Percentiles rank a stretch among this genome's conserved stretches.
These are phyloP conservation scores for Alternaria incomplexa DNA, from an alignment of 2,329 filamentous ascomycete genomes.

Conservation along the genomic window DNA sequence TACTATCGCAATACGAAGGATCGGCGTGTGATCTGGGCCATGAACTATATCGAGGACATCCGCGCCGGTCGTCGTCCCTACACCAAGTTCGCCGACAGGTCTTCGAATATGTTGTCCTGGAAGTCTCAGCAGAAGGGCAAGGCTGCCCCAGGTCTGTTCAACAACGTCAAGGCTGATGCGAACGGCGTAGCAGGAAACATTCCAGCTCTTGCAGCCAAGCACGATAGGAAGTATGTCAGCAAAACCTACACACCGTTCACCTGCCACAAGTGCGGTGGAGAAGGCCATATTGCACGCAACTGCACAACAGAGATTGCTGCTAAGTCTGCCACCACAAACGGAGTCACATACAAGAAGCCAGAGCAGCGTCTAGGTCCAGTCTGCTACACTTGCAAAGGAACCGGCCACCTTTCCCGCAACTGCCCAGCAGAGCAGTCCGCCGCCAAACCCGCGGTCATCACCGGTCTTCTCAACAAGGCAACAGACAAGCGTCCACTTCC, in stretches of 20 bases:
- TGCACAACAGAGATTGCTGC: background rate
- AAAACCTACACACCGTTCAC: background rate
- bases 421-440: background rate
- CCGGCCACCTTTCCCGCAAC: background rate
- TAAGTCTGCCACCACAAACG: background rate
- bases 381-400: background rate
- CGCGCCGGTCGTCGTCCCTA: background rate
- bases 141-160: background rate
- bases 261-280: background rate
- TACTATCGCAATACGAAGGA: constrained; percentile 10
- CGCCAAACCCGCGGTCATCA: background rate
- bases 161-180: background rate
- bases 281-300: background rate
- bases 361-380: background rate
- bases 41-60: background rate
- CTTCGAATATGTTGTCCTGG: background rate
- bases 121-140: background rate
- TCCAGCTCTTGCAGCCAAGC: background rate
- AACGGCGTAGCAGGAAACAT: background rate
- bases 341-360: background rate
- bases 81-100: background rate
- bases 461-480: background rate
- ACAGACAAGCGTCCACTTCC: background rate
- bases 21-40: constrained; percentile 2
- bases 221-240: background rate